phyloP scores from a whole-genome alignment of 495 filamentous ascomycete species.

The Hypoxylon lenormandii region DNA sequence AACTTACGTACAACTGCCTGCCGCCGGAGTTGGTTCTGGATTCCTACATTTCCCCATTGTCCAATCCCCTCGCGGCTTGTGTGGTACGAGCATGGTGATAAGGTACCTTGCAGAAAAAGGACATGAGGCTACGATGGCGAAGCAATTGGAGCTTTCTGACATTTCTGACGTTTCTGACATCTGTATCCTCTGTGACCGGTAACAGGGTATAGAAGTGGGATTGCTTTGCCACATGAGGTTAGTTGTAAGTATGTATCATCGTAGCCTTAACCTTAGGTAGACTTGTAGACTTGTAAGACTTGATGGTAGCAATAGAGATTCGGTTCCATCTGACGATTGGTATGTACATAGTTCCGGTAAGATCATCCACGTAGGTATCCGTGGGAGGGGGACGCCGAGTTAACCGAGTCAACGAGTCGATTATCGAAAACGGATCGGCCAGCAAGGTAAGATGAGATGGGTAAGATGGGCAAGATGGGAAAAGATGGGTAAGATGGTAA shows the following conservation, averaged over 20 bases:
- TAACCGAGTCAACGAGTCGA: conserved; percentile 11
- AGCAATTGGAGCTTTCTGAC: background rate
- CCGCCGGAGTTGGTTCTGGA: conserved; percentile 18
- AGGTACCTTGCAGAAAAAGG: conserved; percentile 43
- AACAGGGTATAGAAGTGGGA: background rate
- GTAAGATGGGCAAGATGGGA: background rate
- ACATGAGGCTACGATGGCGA: conserved; percentile 40
- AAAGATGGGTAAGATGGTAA: too few species aligned
- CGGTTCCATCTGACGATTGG: conserved; percentile 5
- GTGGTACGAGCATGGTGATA: conserved; percentile 26
- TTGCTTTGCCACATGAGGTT: conserved; percentile 9
- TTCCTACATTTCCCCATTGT: conserved; percentile 17
- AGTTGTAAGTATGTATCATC: background rate
- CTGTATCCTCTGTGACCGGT: background rate
- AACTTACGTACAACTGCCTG: conserved; percentile 9
- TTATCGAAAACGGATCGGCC: conserved; percentile 12
- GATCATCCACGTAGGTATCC: background rate
- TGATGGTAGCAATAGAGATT: background rate
- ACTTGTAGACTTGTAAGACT: background rate
- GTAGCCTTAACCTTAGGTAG: too few species aligned
- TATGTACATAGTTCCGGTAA: conserved; percentile 31
- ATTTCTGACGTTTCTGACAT: background rate
- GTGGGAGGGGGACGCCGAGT: conserved; percentile 7
- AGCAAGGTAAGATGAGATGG: conserved; percentile 22
- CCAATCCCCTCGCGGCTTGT: conserved; percentile 35